A percentile compares a stretch with the other conserved stretches of the same genome.
phyloP scores from a whole-genome alignment of 73 alveolate genomes.

The Symbiodinium natans region DNA sequence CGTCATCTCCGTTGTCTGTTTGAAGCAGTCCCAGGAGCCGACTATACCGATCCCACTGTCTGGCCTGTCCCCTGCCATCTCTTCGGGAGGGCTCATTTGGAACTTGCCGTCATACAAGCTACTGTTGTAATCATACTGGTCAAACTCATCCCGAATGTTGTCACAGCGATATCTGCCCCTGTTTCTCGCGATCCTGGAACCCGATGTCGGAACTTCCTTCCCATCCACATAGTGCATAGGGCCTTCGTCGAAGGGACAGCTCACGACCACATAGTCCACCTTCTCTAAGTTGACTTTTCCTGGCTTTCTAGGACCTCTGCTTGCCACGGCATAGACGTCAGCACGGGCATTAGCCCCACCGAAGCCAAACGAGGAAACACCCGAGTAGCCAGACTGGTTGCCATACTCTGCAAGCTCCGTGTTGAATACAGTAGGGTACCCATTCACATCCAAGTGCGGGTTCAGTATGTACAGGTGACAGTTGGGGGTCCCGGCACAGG shows the following conservation, averaged over 20 bases:
- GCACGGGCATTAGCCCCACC: conserved; percentile 94
- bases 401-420: conserved; percentile 18
- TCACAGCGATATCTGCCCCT: conserved; percentile 80
- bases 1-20: background rate
- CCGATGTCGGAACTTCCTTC: conserved; percentile 41
- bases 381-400: conserved; percentile 51
- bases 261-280: conserved; percentile 85
- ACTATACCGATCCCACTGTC: conserved; percentile 57
- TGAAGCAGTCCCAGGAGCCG: conserved; percentile 54
- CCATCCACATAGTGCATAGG: conserved; percentile 92
- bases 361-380: conserved; percentile 84
- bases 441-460: conserved; percentile 76
- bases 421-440: conserved; percentile 83
- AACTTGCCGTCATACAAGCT: conserved; percentile 42
- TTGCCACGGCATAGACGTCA: conserved; percentile 81
- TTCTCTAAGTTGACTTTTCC: conserved; percentile 43
- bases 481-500: conserved; percentile 71
- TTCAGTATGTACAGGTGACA: conserved; percentile 60
- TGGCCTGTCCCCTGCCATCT: conserved; percentile 53
- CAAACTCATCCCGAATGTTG: conserved; percentile 87
- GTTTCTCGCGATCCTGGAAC: conserved; percentile 45
- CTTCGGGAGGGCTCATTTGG: conserved; percentile 81
- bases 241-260: conserved; percentile 82
- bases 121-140: conserved; percentile 66
- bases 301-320: conserved; percentile 62